Base-by-base conservation (phyloP, 1,284 basidiomycete species). In the Cryptococcus sp. region DNA sequence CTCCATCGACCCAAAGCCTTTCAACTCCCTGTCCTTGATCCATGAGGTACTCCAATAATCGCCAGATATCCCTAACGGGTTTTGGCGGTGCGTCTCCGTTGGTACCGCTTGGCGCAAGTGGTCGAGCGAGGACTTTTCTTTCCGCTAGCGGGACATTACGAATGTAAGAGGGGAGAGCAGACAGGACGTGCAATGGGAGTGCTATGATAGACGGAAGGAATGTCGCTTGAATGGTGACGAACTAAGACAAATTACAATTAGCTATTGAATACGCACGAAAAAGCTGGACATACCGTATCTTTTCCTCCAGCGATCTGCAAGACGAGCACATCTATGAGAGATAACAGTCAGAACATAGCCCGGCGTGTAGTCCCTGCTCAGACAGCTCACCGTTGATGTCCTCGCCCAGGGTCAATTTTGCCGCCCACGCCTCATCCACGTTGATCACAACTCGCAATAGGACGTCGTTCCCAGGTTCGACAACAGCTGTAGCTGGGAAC, bases 1-100 rank as follows among this genome's bases (percentile, higher is more conserved):
- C 57, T 5, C 52, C 47, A 0, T 57, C 57, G 0, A 57, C 55
- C 69, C 71, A 74, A 7, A 72, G 57, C 2, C 47, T 53, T 15
- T 61, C 55, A 0, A 56, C 46, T 13, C 58, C 58, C 11, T 47
- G n/a, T 1, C 67, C 68, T 13, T 52, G 55, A 8, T 61, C 62
- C 70, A 77, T 77, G 11, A 77, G 63, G 15, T 62, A 61, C 50
- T 77, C 75, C 19, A 77, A 57, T 19, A 75, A 52, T 6, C 63
- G 62, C 75, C 75, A 77, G 2, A 75, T 52, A 54, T 73, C 69
- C 13, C 58, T 63, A 0, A 69, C 70, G 11, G 75, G 67, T 54
- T 67, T 69, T 20, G 58, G 40, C 5, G 57, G 52, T 17, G 51
- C 52, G 20, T 54, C 52, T 20, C 58, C 57, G 38, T 61, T 61